Percentiles rank a stretch among this genome's conserved stretches.
Evolutionary conservation across 2,329 filamentous ascomycete species (phyloP).

Genomic region (Podosphaera leucotricha): DNA sequence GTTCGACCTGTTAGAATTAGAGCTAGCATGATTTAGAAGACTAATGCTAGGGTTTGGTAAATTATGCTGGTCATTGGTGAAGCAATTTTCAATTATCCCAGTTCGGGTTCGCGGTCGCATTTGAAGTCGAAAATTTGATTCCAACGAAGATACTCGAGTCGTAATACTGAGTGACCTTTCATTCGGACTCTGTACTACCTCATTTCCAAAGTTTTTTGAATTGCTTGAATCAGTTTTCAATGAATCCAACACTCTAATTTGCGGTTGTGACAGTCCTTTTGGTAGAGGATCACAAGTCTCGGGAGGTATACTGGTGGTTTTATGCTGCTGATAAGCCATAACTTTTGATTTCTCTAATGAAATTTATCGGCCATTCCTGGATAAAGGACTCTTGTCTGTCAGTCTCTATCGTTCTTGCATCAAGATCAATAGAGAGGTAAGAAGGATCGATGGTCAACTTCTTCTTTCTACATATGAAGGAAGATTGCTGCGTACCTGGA

Average conservation of each 20-base stretch:
- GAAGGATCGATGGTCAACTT: not conserved
- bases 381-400: not conserved
- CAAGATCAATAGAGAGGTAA: not conserved
- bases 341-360: not conserved
- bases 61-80: not conserved
- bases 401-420: not conserved
- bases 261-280: not conserved
- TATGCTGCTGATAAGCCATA: not conserved
- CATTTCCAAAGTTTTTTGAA: not conserved
- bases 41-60: not conserved
- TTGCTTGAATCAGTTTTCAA: not conserved
- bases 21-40: not conserved
- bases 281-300: not conserved
- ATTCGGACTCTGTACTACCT: not conserved
- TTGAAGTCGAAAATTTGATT: not conserved
- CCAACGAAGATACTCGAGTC: not conserved
- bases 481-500: not conserved
- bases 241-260: not conserved
- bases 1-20: too few species aligned
- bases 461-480: not conserved
- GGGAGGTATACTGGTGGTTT: not conserved
- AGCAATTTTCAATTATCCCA: not conserved
- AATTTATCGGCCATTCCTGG: not conserved
- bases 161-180: not conserved
- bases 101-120: not conserved